Percentiles rank a stretch among this genome's conserved stretches.
Conservation (phyloP, 768 basidiomycete species). For the Boletus rubescentipes region DNA sequence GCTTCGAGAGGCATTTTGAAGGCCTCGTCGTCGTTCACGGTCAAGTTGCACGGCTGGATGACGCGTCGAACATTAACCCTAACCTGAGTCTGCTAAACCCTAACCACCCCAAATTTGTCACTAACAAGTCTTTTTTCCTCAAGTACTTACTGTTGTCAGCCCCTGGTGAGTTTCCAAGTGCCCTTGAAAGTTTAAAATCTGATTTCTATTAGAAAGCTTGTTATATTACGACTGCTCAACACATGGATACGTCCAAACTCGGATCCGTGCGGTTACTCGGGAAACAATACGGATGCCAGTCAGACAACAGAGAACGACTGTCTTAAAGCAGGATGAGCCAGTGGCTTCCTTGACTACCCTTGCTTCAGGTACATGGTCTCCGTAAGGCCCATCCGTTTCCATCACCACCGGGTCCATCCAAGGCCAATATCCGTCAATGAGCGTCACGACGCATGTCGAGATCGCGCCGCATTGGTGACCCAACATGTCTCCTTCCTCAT, state of each 20-base stretch:
- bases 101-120: too few species aligned
- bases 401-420: slow-evolving; percentile 1
- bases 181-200: too few species aligned
- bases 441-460: background rate
- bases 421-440: background rate
- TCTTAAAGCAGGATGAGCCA: too few species aligned
- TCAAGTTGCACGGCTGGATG: slow-evolving; percentile 18
- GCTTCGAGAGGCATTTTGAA: slow-evolving; percentile 91
- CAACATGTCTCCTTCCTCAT: too few species aligned
- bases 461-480: background rate
- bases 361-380: background rate
- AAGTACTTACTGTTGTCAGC: too few species aligned
- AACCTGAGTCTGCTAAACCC: slow-evolving; percentile 12
- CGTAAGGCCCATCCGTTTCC: background rate
- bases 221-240: background rate
- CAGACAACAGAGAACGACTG: background rate
- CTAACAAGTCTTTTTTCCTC: too few species aligned
- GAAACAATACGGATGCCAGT: background rate
- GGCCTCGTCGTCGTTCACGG: slow-evolving; percentile 12
- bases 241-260: background rate
- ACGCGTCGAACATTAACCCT: slow-evolving; percentile 28
- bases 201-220: too few species aligned
- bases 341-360: background rate
- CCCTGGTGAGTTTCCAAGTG: too few species aligned
- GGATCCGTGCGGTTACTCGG: background rate